Conservation (phyloP, 768 basidiomycete genomes). For the Russula sp. region DNA sequence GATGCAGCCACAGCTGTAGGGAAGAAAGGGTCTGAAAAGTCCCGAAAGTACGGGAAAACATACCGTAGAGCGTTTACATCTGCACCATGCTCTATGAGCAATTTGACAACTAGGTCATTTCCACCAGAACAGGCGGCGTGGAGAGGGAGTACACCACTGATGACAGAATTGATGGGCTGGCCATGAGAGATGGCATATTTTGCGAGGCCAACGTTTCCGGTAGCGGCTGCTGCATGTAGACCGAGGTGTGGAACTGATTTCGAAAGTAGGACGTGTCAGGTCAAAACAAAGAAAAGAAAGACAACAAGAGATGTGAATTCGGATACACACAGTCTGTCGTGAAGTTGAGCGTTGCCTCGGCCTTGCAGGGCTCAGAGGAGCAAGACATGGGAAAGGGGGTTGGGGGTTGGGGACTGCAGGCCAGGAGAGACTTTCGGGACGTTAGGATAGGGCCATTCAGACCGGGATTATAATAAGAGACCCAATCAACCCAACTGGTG, state of each 20-base stretch:
- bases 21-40: neutral
- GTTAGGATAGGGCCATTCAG: no score
- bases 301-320: neutral
- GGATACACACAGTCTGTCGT: slow-evolving; percentile 41
- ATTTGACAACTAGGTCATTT: slow-evolving; percentile 76
- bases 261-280: neutral
- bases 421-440: no score
- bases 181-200: slow-evolving; percentile 90
- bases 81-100: slow-evolving; percentile 90
- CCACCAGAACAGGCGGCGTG: slow-evolving; percentile 94
- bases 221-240: slow-evolving; percentile 67
- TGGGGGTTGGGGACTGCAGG: neutral
- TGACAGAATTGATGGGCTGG: slow-evolving; percentile 92
- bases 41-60: slow-evolving; percentile 23
- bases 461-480: no score
- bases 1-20: neutral
- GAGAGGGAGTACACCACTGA: slow-evolving; percentile 93
- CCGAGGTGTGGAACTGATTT: slow-evolving; percentile 72
- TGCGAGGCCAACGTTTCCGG: slow-evolving; percentile 88
- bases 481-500: no score
- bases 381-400: slow-evolving; percentile 28
- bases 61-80: slow-evolving; percentile 95
- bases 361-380: slow-evolving; percentile 32
- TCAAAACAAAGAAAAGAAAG: no score
- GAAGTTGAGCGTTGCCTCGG: slow-evolving; percentile 47